These are phyloP conservation scores for Bipolaris victoriae DNA, from an alignment of 2,329 filamentous ascomycete species.

Conservation along the genomic window DNA sequence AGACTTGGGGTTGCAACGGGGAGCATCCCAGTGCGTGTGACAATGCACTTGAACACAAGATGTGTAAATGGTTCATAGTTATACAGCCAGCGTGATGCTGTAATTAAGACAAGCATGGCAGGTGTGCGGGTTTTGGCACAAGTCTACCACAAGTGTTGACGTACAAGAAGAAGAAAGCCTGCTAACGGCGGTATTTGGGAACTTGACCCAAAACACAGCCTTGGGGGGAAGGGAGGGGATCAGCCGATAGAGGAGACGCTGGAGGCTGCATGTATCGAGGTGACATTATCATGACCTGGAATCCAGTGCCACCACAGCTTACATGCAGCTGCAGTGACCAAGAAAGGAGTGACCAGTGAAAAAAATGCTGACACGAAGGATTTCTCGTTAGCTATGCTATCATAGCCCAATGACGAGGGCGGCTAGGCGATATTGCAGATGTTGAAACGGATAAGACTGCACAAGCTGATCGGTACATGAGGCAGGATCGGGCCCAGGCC, in stretches of 20 bases:
- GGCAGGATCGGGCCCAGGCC: constrained; percentile 14
- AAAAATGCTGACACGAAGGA: not conserved
- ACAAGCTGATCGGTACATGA: constrained; percentile 13
- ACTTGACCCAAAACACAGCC: too few relatives aligned
- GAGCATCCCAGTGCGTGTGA: constrained; percentile 1
- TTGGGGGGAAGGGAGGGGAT: too few relatives aligned
- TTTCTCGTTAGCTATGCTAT: constrained; percentile 3
- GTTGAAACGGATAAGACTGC: constrained; percentile 17
- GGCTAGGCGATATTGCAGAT: constrained; percentile 19
- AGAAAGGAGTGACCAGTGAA: constrained; percentile 16
- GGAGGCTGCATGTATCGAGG: constrained; percentile 2
- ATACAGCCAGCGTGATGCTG: not conserved
- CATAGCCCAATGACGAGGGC: constrained; percentile 8
- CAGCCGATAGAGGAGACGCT: too few relatives aligned
- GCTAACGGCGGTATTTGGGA: too few relatives aligned
- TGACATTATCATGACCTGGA: constrained; percentile 5
- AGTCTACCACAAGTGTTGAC: too few relatives aligned
- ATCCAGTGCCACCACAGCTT: not conserved
- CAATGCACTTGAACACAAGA: constrained; percentile 7
- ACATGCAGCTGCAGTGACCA: constrained; percentile 6
- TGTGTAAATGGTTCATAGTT: constrained; percentile 7
- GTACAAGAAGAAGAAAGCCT: too few relatives aligned
- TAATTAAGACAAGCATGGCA: not conserved
- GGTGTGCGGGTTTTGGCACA: not conserved
- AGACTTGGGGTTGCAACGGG: constrained; percentile 2